These are phyloP conservation scores for Podila minutissima DNA, from an alignment of 192 early-diverging fungal genomes.

Conservation along the genomic window DNA sequence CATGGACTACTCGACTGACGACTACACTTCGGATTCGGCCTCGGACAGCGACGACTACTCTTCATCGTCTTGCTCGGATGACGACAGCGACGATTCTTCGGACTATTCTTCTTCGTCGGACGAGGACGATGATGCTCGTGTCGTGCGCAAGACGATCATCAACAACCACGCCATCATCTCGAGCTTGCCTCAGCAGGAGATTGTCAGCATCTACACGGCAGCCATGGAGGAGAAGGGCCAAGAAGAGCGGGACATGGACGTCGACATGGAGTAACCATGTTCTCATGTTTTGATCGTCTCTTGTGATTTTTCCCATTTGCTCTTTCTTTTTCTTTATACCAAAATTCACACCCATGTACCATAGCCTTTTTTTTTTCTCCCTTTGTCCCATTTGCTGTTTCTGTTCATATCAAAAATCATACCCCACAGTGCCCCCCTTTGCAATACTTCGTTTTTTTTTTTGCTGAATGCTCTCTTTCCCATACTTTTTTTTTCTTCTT, in stretches of 20 bases:
- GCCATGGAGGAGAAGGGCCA: slow-evolving; percentile 32
- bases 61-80: slow-evolving; percentile 35
- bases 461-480: neutral
- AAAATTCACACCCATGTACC: slow-evolving; percentile 7
- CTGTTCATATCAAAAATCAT: slow-evolving; percentile 3
- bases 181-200: slow-evolving; percentile 25
- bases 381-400: neutral
- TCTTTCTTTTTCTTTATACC: slow-evolving; percentile 3
- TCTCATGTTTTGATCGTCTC: slow-evolving; percentile 1
- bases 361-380: neutral
- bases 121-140: slow-evolving; percentile 21
- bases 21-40: slow-evolving; percentile 34
- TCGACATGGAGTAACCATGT: slow-evolving; percentile 1
- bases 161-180: slow-evolving; percentile 28
- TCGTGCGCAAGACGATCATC: slow-evolving; percentile 24
- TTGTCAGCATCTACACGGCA: slow-evolving; percentile 18
- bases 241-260: slow-evolving; percentile 26
- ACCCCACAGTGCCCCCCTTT: neutral
- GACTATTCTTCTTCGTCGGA: slow-evolving; percentile 29
- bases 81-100: slow-evolving; percentile 26
- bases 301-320: neutral
- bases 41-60: slow-evolving; percentile 32
- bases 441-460: neutral
- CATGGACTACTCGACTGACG: slow-evolving; percentile 33
- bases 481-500: slow-evolving; percentile 2